Evolutionary conservation across 169 alveolate species (phyloP).

Genomic region (Plasmodium coatneyi): DNA sequence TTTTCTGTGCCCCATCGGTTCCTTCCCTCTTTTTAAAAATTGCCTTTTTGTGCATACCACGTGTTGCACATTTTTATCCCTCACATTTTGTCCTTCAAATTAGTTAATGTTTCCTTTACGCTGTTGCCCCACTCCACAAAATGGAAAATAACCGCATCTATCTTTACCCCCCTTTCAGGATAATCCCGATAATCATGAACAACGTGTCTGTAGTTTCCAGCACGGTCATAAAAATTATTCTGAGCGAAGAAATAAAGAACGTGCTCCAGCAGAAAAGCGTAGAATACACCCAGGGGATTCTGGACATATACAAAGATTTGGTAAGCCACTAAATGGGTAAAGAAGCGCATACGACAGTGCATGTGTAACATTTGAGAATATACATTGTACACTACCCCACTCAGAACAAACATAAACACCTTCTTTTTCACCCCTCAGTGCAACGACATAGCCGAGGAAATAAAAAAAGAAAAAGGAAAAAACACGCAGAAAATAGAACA

Average conservation of each 20-base stretch:
- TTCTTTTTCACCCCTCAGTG: slow-evolving; percentile 23
- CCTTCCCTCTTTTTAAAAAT: neutral
- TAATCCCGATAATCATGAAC: slow-evolving; percentile 41
- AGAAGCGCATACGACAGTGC: neutral
- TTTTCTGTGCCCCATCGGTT: neutral
- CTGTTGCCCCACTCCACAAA: neutral
- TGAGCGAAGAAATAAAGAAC: slow-evolving; percentile 57
- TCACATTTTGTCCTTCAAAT: neutral
- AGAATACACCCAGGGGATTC: slow-evolving; percentile 19
- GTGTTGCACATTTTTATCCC: neutral
- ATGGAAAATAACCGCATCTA: neutral
- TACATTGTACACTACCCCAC: neutral
- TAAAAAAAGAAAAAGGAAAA: slow-evolving; percentile 45
- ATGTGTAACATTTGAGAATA: neutral
- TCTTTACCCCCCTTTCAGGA: slow-evolving; percentile 9
- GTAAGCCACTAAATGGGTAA: neutral
- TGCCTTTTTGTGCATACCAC: neutral
- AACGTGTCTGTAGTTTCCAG: slow-evolving; percentile 50
- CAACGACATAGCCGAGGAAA: slow-evolving; percentile 25
- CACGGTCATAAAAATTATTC: slow-evolving; percentile 31
- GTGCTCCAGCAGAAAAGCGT: slow-evolving; percentile 8
- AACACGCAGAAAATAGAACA: slow-evolving; percentile 41
- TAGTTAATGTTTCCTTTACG: neutral
- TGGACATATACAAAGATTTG: slow-evolving; percentile 23
- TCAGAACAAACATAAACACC: neutral